Conservation (phyloP, 345 rosid genomes). For the Citrus inodora region DNA sequence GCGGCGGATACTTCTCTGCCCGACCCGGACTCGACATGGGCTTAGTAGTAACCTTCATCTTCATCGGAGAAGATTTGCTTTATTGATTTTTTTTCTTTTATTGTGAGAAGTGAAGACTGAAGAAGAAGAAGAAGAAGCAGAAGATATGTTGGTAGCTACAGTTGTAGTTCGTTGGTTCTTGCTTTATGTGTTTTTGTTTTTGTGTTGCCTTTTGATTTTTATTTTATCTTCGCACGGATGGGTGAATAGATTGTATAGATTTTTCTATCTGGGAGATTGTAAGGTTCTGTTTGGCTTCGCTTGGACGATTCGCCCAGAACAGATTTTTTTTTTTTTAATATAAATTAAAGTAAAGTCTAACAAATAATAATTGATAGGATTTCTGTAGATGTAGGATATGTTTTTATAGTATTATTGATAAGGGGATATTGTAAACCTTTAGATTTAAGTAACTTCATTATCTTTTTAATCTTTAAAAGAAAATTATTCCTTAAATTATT, state of each 20-base stretch:
- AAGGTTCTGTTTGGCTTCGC: conserved; percentile 31
- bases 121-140: background rate
- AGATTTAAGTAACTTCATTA: too few species aligned
- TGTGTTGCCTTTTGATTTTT: background rate
- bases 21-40: conserved; percentile 90
- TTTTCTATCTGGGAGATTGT: conserved; percentile 18
- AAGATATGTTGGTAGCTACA: conserved; percentile 3
- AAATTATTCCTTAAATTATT: too few species aligned
- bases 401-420: too few species aligned
- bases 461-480: too few species aligned
- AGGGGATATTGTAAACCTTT: too few species aligned
- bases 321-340: background rate
- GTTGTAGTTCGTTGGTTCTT: background rate
- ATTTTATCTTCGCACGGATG: conserved; percentile 36
- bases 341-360: too few species aligned
- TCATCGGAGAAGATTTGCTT: background rate
- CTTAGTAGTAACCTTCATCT: conserved; percentile 64
- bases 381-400: too few species aligned
- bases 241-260: conserved; percentile 30
- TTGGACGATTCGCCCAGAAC: background rate
- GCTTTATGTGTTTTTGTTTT: background rate
- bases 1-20: conserved; percentile 81
- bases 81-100: background rate
- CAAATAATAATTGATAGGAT: too few species aligned
- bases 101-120: background rate